Evolutionary conservation across 2,329 filamentous ascomycete species (phyloP), one percentile per base, ranked within the genome.

Genomic region (Ascomycota sp.): DNA sequence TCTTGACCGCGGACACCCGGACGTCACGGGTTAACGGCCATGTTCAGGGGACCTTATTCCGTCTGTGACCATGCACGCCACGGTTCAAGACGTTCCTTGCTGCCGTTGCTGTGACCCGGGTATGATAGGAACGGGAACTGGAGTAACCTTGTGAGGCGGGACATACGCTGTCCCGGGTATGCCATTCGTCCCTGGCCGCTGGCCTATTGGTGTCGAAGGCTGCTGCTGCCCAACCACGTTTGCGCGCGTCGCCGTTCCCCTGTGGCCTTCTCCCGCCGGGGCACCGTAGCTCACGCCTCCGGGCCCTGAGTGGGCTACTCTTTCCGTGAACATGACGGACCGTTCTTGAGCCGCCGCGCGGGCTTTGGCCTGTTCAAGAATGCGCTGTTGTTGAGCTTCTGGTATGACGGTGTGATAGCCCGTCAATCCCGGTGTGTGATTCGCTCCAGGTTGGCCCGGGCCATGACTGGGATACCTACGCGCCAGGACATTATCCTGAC

Each of bases 301-400:
- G 4, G 51, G 38, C 33, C 59, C 33, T 50, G 61, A 35, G 51
- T 81, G 31, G 50, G 68, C 9, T 40, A 55, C 49, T 40, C 54
- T 57, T 28, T 56, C 51, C 13, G 48, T 48, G 32, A 56, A 55
- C 33, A 53, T 51, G 33, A 46, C 45, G 15, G 51, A 51, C 20
- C 54, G 48, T 35, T 59, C 55, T 30, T 59, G 56, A 0, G 57
- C 56, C 11, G 57, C 56, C 10, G 57, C 53, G 19, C 59, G 47
- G 3, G 58, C 60, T 32, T 60, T 58, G 7, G 61, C 59, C 42
- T 65, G 61, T 30, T 65, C 60, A 42, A 62, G 47, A 28, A 62
- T 55, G 31, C 59, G 56, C 40, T 60, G 56, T 39, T 64, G 60
- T 34, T 63, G 58, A 11, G 54, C 53, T 37, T 62, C 57, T 23